A percentile compares a stretch with the other conserved stretches of the same genome.
Conservation (phyloP, 139 green algal species). For the Yamagishiella unicocca region DNA sequence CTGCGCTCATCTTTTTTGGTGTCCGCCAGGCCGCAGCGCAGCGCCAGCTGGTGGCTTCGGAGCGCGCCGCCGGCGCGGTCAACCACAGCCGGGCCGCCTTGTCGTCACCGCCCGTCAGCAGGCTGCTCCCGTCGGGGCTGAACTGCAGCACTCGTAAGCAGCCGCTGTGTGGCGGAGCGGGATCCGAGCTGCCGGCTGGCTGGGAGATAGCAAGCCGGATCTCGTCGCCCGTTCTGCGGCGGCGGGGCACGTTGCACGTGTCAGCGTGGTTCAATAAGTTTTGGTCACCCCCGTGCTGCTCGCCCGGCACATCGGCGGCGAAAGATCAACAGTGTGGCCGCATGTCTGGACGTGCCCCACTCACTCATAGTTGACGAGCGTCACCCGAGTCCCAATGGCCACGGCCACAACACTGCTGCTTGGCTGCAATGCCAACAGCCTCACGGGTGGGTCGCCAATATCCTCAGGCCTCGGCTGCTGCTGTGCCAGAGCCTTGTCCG, state of each 20-base stretch:
- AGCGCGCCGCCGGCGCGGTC: too few species aligned
- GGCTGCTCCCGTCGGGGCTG: slow-evolving; percentile 55
- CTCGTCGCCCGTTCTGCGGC: background rate
- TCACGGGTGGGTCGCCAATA: background rate
- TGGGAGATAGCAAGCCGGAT: background rate
- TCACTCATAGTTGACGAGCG: slow-evolving; percentile 28
- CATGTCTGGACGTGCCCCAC: too few species aligned
- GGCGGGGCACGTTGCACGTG: too few species aligned
- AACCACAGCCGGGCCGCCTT: slow-evolving; percentile 68
- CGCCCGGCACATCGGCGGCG: too few species aligned
- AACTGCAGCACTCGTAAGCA: slow-evolving; percentile 55
- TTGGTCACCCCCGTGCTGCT: too few species aligned
- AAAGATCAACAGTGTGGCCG: too few species aligned
- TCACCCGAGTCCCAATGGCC: background rate
- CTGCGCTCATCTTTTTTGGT: slow-evolving; percentile 80
- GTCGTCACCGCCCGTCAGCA: slow-evolving; percentile 75
- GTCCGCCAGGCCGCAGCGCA: slow-evolving; percentile 22
- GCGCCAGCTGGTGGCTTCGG: background rate
- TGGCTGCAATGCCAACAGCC: slow-evolving; percentile 35
- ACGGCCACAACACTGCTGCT: slow-evolving; percentile 6
- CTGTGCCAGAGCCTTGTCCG: background rate
- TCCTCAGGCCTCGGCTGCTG: slow-evolving; percentile 4
- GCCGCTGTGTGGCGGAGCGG: background rate
- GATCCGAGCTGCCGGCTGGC: background rate
- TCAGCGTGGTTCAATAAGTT: too few species aligned